Conservation (phyloP, 441 rosid genomes). For the Pelargonium australe region DNA sequence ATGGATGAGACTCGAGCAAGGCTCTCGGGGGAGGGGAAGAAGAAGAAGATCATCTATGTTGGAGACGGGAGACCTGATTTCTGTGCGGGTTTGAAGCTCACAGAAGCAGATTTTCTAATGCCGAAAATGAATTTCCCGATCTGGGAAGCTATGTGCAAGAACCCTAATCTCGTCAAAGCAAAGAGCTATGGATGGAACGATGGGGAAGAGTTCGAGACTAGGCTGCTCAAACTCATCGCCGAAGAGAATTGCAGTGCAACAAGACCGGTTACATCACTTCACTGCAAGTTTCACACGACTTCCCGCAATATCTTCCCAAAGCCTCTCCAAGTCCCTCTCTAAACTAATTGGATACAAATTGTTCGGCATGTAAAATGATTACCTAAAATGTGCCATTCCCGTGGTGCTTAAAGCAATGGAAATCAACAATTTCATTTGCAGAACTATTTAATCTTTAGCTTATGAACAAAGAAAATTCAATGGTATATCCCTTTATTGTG, state of each 20-base stretch:
- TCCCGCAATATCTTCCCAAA: conserved; percentile 37
- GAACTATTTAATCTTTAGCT: neutral
- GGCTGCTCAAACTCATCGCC: conserved; percentile 32
- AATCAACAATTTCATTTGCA: too few relatives aligned
- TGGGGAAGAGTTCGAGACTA: conserved; percentile 51
- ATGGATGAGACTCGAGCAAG: conserved; percentile 41
- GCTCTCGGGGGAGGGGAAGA: conserved; percentile 20
- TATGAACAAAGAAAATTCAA: neutral
- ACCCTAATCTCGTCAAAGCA: conserved; percentile 48
- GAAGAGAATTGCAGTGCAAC: conserved; percentile 9
- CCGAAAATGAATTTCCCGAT: conserved; percentile 81
- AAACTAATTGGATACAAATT: neutral
- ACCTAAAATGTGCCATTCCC: neutral
- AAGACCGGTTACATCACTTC: conserved; percentile 20
- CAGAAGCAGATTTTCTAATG: conserved; percentile 55
- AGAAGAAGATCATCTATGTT: conserved; percentile 46
- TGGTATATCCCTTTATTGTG: neutral
- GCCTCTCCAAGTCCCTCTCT: conserved; percentile 38
- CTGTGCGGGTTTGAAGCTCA: conserved; percentile 68
- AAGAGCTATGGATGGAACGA: conserved; percentile 66
- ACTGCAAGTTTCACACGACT: conserved; percentile 49
- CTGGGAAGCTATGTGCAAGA: conserved; percentile 63
- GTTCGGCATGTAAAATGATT: neutral
- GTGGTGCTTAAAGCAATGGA: neutral
- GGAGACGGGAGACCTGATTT: conserved; percentile 82